Base-by-base conservation (phyloP, 2,329 filamentous ascomycete genomes). In the Colletotrichum siamense region DNA sequence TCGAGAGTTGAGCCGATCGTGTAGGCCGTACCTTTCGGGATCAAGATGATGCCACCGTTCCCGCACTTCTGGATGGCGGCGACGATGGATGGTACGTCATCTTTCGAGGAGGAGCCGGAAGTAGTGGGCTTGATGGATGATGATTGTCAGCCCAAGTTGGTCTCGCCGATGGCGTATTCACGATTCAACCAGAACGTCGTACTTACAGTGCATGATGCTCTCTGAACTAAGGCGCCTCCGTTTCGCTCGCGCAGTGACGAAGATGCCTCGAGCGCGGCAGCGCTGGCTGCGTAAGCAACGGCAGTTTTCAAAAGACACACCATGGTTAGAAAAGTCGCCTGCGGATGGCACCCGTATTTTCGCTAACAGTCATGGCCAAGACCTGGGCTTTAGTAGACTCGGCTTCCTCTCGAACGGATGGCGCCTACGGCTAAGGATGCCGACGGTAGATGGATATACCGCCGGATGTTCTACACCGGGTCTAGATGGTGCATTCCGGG, bases 81-180 rank as follows among this genome's bases (percentile, higher is more conserved):
- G 44, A 80, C 78, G 61, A 89, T 88, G 3, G 86, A 85, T 3
- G 87, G 87, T 1, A 84, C 82, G 74, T 89, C 87, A 65, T 89
- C 86, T 1, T 78, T 82, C 2, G 81, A 82, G 3, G 49, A 15
- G 16, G 44, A 66, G 16, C 63, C 16, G 5, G 63, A 52, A 28
- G 39, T 36, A 5, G 44, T 34, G 28, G 44, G 65, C 65, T 68
- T 9, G 32, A 3, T 9, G 7, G n/a, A 49, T n/a, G 18, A 22
- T 49, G 18, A 5, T 13, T 12, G 30, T 68, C 7, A 57, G 44
- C 18, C 4, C 5, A 26, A 0, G 28, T 16, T 18, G 13, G n/a
- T 32, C 8, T 36, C 1, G 61, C 7, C 12, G n/a, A 64, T 39
- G 8, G 22, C n/a, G 6, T 59, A 1, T 28, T 28, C 3, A 8